Evolutionary conservation across 805 yeast genomes (phyloP).

Genomic region (Suhomyces emberorum): DNA sequence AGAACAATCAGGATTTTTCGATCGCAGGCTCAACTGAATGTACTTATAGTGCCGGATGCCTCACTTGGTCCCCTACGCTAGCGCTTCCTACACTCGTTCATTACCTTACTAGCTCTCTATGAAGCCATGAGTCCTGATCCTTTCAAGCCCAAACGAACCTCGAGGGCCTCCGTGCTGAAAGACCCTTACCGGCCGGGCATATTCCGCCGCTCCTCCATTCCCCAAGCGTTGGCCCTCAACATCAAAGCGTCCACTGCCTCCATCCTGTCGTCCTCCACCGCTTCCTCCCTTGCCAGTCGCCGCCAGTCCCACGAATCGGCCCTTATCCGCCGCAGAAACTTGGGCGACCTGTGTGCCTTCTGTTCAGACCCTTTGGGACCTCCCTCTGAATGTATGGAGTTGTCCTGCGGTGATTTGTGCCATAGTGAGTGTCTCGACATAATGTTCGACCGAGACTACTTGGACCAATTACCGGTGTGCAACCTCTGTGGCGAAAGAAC

Average conservation of each 20-base stretch:
- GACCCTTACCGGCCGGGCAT: not conserved
- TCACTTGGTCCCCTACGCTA: no score
- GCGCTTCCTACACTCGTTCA: no score
- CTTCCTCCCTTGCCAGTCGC: conserved; percentile 7
- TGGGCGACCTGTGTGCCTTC: conserved; percentile 13
- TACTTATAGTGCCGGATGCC: not conserved
- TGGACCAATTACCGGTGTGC: conserved; percentile 12
- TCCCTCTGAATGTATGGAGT: conserved; percentile 11
- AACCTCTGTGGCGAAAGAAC: conserved; percentile 13
- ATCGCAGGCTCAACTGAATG: not conserved
- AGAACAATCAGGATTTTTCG: not conserved
- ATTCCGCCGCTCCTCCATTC: conserved; percentile 6
- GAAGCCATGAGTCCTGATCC: not conserved
- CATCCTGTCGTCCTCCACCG: conserved; percentile 3
- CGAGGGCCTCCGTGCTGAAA: not conserved
- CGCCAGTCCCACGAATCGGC: not conserved
- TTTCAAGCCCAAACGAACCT: not conserved
- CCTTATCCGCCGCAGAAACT: conserved; percentile 1
- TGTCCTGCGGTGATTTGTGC: conserved; percentile 24
- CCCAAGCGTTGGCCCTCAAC: conserved; percentile 6
- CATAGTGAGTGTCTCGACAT: conserved; percentile 23
- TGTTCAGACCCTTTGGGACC: conserved; percentile 14
- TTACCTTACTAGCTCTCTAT: no score
- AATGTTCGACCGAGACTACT: conserved; percentile 12
- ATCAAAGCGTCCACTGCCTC: conserved; percentile 6